Conservation (phyloP, 208 protist species). For the Naegleria fowleri region DNA sequence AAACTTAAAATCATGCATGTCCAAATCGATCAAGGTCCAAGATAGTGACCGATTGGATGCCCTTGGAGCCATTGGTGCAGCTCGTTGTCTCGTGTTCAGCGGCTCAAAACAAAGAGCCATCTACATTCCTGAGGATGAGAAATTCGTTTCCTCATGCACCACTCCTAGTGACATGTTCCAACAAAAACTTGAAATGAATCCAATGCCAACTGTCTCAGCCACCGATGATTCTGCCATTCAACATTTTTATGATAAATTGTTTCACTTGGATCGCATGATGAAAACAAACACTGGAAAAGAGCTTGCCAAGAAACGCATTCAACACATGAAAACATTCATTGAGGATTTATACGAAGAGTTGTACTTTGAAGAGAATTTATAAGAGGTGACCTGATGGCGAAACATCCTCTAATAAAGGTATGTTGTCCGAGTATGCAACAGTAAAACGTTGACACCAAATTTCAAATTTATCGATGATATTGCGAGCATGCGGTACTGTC, state of each 20-base stretch:
- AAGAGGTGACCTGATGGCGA: no score
- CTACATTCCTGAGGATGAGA: background rate
- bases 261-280: conserved; percentile 56
- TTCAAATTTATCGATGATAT: no score
- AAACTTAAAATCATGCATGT: no score
- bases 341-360: conserved; percentile 47
- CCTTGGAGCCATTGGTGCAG: conserved; percentile 50
- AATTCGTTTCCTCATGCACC: no score
- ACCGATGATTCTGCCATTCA: conserved; percentile 45
- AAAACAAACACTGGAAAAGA: conserved; percentile 52
- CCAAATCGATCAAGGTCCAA: conserved; percentile 48
- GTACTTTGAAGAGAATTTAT: background rate
- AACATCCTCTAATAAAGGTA: no score
- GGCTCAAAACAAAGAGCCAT: conserved; percentile 13
- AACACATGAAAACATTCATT: conserved; percentile 48
- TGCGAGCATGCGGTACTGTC: no score
- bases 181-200: background rate
- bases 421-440: no score
- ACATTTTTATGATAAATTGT: conserved; percentile 61
- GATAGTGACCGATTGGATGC: conserved; percentile 53
- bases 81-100: conserved; percentile 39
- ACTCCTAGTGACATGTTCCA: background rate
- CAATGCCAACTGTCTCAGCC: background rate
- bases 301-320: conserved; percentile 48
- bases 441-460: no score